phyloP scores from a whole-genome alignment of 2,329 filamentous ascomycete species.

The Venturia effusa region DNA sequence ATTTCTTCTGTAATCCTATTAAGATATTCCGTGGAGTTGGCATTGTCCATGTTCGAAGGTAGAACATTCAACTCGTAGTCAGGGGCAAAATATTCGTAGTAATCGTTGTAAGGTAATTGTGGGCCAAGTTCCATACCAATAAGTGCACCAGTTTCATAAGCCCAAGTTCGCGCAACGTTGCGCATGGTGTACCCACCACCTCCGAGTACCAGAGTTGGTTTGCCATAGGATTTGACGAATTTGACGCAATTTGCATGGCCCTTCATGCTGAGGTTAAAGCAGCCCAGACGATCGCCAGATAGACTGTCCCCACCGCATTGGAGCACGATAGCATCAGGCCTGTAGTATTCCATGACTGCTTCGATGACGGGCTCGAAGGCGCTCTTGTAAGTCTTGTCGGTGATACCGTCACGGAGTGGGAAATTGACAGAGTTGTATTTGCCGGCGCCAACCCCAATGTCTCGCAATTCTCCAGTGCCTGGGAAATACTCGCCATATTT shows the following conservation, averaged over 20 bases:
- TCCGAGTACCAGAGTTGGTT: conserved; percentile 54
- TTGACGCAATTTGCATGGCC: conserved; percentile 61
- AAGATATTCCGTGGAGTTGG: conserved; percentile 56
- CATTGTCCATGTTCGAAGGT: conserved; percentile 63
- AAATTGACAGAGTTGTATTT: conserved; percentile 62
- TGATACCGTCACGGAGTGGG: conserved; percentile 57
- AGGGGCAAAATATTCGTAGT: conserved; percentile 71
- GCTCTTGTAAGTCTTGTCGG: conserved; percentile 55
- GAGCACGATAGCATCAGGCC: conserved; percentile 55
- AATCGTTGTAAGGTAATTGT: conserved; percentile 91
- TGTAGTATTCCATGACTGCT: conserved; percentile 59
- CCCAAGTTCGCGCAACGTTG: conserved; percentile 52
- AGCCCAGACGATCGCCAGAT: conserved; percentile 55
- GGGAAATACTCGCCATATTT: conserved; percentile 66
- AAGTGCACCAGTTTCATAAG: conserved; percentile 62
- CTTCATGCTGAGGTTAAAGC: conserved; percentile 61
- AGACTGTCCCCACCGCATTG: conserved; percentile 60
- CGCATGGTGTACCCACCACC: conserved; percentile 62
- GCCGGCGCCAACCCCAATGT: conserved; percentile 56
- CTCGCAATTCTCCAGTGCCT: conserved; percentile 56
- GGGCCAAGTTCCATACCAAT: conserved; percentile 72
- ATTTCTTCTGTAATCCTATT: conserved; percentile 57
- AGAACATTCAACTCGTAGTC: conserved; percentile 61
- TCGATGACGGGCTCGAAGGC: conserved; percentile 59
- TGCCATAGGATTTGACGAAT: conserved; percentile 56